Percentiles rank a stretch among this genome's conserved stretches.
Conservation (phyloP, 441 rosid genomes). For the Theobroma grandiflorum region DNA sequence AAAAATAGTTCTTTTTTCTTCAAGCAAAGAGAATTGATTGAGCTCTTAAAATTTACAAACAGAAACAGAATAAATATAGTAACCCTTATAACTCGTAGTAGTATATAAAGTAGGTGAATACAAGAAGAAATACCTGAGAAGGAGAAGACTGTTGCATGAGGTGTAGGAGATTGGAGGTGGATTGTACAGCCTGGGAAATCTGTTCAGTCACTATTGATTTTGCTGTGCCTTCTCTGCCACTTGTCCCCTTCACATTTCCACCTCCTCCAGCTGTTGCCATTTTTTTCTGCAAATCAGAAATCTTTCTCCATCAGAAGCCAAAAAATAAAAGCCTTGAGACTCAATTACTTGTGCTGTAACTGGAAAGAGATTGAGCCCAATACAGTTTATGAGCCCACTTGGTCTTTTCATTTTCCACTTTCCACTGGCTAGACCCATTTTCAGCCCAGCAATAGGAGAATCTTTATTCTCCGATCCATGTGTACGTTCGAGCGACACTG, state of each 20-base stretch:
- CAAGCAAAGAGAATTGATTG: not conserved
- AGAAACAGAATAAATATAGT: not conserved
- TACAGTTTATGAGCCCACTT: not conserved
- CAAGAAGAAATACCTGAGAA: conserved; percentile 46
- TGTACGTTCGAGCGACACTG: too few relatives aligned
- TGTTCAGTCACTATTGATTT: conserved; percentile 66
- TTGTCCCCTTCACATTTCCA: conserved; percentile 31
- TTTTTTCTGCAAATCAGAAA: conserved; percentile 3
- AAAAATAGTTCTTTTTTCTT: not conserved
- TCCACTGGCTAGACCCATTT: not conserved
- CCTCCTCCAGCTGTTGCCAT: conserved; percentile 18
- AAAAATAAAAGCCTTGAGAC: not conserved
- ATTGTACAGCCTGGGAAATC: conserved; percentile 67
- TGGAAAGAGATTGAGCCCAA: not conserved
- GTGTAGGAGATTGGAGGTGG: conserved; percentile 75
- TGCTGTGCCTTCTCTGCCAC: conserved; percentile 56
- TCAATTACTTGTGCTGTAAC: not conserved
- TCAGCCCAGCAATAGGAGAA: conserved; percentile 1
- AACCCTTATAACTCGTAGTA: not conserved
- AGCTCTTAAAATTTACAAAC: not conserved
- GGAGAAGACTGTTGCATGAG: conserved; percentile 73
- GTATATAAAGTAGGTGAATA: not conserved
- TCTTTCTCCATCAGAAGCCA: not conserved
- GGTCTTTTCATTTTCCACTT: not conserved
- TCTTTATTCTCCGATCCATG: too few relatives aligned